Base-by-base conservation (phyloP, 768 basidiomycete species). In the Russula foetens region DNA sequence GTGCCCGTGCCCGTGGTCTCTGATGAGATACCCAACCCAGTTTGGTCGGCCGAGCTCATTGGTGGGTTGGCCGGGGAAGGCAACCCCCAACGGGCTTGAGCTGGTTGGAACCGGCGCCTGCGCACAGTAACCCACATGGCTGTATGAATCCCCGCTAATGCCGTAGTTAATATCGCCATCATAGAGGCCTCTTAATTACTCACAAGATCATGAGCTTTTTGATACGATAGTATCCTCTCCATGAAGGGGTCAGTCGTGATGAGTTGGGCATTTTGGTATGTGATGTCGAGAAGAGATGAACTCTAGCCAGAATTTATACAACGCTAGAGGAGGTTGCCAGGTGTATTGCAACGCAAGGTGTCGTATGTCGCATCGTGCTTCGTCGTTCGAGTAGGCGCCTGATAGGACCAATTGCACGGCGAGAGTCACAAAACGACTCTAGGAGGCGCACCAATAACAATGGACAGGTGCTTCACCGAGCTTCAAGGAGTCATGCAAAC, bases 1-100 rank as follows among this genome's bases (percentile, higher is more conserved):
- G 17, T 56, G 62, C 17, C 63, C 63, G 28, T 64, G 61, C 2
- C 60, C 61, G 23, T 63, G 52, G 24, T 63, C 52, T 28, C 60
- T 29, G 31, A 64, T 31, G 35, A 64, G 61, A 29, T 64, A 58
- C 23, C 63, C 63, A 21, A 64, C 28, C 63, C 63, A 64, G 14
- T 64, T 64, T 17, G 63, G 63, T 33, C n/a, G 55, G 3, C 60
- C 61, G 15, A 52, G 45, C 19, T 64, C 61, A 9, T 50, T 64
- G 24, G 54, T 7, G 14, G 61, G 56, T 12, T 52, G 33, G 1
- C 63, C 63, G 1, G 63, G 63, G 47, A 63, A 64, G 21, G 60
- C 45, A 7, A 64, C 52, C 5, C 63, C 63, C 21, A 64, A n/a
- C 7, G 63, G 61, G 31, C n/a, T 53, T 23, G 63, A 49, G 51